A percentile compares a stretch with the other conserved stretches of the same genome.
These are phyloP conservation scores for Ustulina deusta DNA, from an alignment of 2,329 filamentous ascomycete genomes.

Conservation along the genomic window DNA sequence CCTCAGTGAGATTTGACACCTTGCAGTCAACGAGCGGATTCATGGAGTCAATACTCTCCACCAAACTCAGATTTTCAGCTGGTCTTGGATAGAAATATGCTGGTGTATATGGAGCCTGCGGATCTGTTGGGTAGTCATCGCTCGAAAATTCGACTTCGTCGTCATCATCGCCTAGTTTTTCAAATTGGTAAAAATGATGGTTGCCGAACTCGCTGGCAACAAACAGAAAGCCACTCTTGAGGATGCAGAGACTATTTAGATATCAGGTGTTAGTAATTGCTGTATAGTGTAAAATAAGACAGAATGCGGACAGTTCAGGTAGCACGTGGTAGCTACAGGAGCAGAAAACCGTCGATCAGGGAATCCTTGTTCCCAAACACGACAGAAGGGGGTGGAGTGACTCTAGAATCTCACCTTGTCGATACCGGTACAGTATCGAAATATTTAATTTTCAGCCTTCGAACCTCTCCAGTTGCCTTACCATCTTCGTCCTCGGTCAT, in stretches of 20 bases:
- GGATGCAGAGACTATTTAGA: constrained; percentile 76
- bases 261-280: constrained; percentile 6
- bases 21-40: constrained; percentile 94
- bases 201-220: constrained; percentile 93
- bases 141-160: constrained; percentile 89
- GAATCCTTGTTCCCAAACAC: neutral
- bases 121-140: constrained; percentile 83
- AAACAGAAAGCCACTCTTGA: constrained; percentile 96
- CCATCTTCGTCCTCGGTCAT: constrained; percentile 86
- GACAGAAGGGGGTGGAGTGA: neutral
- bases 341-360: neutral
- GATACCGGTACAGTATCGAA: constrained; percentile 96
- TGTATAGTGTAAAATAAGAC: neutral
- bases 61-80: constrained; percentile 83
- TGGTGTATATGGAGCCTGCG: constrained; percentile 76
- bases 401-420: constrained; percentile 59
- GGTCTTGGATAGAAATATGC: constrained; percentile 87
- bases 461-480: constrained; percentile 83
- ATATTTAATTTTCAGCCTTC: constrained; percentile 91
- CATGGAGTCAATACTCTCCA: constrained; percentile 87
- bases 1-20: constrained; percentile 87
- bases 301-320: neutral
- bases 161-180: constrained; percentile 95
- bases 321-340: neutral
- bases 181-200: constrained; percentile 95